These are phyloP conservation scores for Moesziomyces globuligerus DNA, from an alignment of 1,284 basidiomycete genomes.

Conservation along the genomic window DNA sequence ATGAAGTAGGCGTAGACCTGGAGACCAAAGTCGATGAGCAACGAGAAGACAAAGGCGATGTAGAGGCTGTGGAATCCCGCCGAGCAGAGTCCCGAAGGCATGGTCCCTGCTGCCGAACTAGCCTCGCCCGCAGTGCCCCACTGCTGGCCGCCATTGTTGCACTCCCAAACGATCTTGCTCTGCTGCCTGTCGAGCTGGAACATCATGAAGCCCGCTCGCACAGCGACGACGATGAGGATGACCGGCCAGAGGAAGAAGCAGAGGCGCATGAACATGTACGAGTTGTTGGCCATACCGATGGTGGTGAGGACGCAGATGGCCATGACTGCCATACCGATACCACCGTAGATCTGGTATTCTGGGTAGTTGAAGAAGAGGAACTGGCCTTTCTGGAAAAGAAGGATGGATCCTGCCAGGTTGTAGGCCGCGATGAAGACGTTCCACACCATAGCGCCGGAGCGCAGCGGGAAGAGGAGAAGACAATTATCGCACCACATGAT, in stretches of 20 bases:
- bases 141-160: slow-evolving; percentile 77
- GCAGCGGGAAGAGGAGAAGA: slow-evolving; percentile 52
- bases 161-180: slow-evolving; percentile 77
- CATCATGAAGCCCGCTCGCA: slow-evolving; percentile 78
- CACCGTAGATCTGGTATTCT: slow-evolving; percentile 78
- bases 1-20: slow-evolving; percentile 72
- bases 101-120: slow-evolving; percentile 66
- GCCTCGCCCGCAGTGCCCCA: slow-evolving; percentile 73
- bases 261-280: slow-evolving; percentile 77
- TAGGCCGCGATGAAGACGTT: slow-evolving; percentile 75
- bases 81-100: slow-evolving; percentile 75
- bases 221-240: slow-evolving; percentile 75
- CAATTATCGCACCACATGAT: slow-evolving; percentile 61
- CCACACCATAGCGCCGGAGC: slow-evolving; percentile 78
- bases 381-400: slow-evolving; percentile 76
- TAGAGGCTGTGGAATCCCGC: slow-evolving; percentile 76
- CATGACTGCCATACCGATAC: slow-evolving; percentile 75
- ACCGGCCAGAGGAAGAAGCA: slow-evolving; percentile 79
- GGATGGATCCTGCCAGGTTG: slow-evolving; percentile 76
- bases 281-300: slow-evolving; percentile 77
- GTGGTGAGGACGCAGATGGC: slow-evolving; percentile 73
- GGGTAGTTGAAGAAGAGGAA: slow-evolving; percentile 78
- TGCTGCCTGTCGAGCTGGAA: slow-evolving; percentile 62
- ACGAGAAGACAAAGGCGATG: slow-evolving; percentile 75
- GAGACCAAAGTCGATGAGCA: slow-evolving; percentile 76